Percentiles rank a stretch among this genome's conserved stretches.
Evolutionary conservation across 225 moss, liverwort and hornwort species (phyloP).

Genomic region (Asterella californica): DNA sequence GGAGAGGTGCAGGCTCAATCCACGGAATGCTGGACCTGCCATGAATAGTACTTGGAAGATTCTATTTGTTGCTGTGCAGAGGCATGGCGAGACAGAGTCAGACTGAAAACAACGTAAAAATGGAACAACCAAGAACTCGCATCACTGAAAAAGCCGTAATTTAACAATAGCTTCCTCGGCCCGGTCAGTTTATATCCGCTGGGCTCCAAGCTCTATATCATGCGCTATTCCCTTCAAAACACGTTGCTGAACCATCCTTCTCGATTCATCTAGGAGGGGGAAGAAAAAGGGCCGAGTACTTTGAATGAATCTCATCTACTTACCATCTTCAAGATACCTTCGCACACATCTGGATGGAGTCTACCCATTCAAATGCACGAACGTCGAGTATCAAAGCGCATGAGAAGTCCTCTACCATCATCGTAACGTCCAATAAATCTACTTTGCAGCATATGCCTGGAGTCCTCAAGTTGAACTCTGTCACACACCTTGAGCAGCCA

Average conservation of each 20-base stretch:
- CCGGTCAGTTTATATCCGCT: conserved; percentile 70
- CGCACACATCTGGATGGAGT: background rate
- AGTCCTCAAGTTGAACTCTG: no score
- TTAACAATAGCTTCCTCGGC: conserved; percentile 90
- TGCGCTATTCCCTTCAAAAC: conserved; percentile 66
- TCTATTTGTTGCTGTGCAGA: no score
- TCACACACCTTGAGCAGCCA: conserved; percentile 59
- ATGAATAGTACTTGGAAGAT: no score
- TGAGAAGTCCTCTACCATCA: background rate
- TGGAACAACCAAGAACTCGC: conserved; percentile 80
- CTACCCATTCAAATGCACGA: background rate
- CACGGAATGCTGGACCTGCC: no score
- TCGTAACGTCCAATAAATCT: background rate
- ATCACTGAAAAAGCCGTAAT: conserved; percentile 88
- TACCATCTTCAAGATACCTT: background rate
- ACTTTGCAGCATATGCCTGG: background rate
- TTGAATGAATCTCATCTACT: background rate
- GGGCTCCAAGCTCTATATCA: conserved; percentile 80
- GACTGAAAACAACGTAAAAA: no score
- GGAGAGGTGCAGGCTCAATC: no score
- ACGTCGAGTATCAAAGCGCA: background rate
- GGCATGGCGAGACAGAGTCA: no score
- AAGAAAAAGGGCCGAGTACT: background rate
- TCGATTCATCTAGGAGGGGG: conserved; percentile 48
- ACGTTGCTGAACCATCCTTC: conserved; percentile 63